Conservation (phyloP, 2,329 filamentous ascomycete genomes). For the Fusarium scirpi region DNA sequence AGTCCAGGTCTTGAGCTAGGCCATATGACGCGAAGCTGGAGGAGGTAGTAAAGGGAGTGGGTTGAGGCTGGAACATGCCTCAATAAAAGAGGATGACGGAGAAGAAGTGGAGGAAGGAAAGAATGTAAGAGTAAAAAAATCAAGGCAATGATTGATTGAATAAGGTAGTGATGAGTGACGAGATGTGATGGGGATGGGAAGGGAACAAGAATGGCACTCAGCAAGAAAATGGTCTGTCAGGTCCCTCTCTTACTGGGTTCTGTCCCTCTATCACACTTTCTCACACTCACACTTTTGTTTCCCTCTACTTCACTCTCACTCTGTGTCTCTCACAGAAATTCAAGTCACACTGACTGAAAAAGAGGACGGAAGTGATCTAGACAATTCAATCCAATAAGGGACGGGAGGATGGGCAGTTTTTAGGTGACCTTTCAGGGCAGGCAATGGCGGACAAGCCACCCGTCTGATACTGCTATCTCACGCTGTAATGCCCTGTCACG, state of each 20-base stretch:
- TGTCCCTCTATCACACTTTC: background rate
- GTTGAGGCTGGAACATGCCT: constrained; percentile 68
- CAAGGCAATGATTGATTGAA: constrained; percentile 18
- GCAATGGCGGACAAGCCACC: constrained; percentile 32
- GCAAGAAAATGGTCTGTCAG: background rate
- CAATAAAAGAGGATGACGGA: constrained; percentile 17
- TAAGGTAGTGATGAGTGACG: background rate
- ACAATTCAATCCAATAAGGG: background rate
- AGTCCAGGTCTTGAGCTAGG: constrained; percentile 51
- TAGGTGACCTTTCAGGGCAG: constrained; percentile 20
- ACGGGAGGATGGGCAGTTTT: constrained; percentile 30
- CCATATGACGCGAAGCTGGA: constrained; percentile 58
- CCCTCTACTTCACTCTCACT: background rate
- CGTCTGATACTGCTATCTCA: constrained; percentile 29
- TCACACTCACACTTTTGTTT: background rate
- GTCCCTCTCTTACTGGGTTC: background rate
- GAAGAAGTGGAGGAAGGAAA: constrained; percentile 22
- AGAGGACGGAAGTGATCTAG: background rate
- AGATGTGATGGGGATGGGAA: constrained; percentile 4
- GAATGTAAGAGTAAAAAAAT: constrained; percentile 13
- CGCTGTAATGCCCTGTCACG: constrained; percentile 40
- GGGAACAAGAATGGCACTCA: constrained; percentile 17
- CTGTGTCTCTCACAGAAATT: background rate
- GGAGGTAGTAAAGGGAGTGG: constrained; percentile 60
- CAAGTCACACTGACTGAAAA: background rate